Evolutionary conservation across 2,329 filamentous ascomycete genomes (phyloP).

Genomic region (Ceratocystis colombiana): DNA sequence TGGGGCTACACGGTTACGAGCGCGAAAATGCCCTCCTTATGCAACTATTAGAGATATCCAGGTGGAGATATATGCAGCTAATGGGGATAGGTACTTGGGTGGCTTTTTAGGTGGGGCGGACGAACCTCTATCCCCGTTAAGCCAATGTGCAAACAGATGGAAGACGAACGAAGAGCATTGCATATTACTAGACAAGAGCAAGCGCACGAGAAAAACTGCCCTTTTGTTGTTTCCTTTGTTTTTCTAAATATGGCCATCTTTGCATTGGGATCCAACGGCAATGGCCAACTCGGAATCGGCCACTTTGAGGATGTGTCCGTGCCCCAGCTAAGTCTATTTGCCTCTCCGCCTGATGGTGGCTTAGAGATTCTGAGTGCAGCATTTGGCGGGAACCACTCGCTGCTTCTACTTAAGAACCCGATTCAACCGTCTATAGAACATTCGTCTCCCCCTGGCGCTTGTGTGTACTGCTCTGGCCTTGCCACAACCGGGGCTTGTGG

Average conservation of each 20-base stretch:
- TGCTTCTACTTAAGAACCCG: slow-evolving; percentile 52
- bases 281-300: slow-evolving; percentile 61
- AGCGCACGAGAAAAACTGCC: background rate
- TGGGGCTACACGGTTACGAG: slow-evolving; percentile 11
- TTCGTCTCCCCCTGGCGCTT: slow-evolving; percentile 57
- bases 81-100: background rate
- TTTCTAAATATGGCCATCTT: slow-evolving; percentile 39
- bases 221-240: background rate
- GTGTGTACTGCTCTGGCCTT: slow-evolving; percentile 29
- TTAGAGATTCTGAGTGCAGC: slow-evolving; percentile 32
- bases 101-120: slow-evolving; percentile 2
- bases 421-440: background rate
- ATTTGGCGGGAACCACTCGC: slow-evolving; percentile 78
- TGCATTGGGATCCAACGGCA: slow-evolving; percentile 66
- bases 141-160: background rate
- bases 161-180: background rate
- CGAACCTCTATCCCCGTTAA: slow-evolving; percentile 16
- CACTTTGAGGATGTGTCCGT: slow-evolving; percentile 61
- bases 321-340: slow-evolving; percentile 53
- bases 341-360: slow-evolving; percentile 33
- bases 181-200: background rate
- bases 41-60: background rate
- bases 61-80: slow-evolving; percentile 14
- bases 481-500: slow-evolving; percentile 44
- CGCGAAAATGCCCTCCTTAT: slow-evolving; percentile 5